Evolutionary conservation across 306 rosid genomes (phyloP).

Genomic region (Benincasa hispida): DNA sequence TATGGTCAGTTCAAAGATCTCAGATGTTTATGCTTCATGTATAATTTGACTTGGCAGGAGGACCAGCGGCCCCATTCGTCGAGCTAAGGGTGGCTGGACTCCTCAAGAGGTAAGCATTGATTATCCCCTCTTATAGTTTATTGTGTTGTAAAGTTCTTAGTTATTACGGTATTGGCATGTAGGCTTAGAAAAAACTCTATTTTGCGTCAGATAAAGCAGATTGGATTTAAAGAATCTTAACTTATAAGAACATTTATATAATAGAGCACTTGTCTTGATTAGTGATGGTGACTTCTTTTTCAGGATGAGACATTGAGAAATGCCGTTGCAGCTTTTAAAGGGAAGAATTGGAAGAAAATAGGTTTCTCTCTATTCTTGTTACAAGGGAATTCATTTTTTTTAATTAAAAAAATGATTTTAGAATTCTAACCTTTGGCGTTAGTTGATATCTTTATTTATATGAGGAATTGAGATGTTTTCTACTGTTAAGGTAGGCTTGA

Average conservation of each 20-base stretch:
- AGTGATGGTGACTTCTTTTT: slow-evolving; percentile 11
- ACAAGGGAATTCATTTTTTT: not conserved
- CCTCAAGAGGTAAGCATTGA: slow-evolving; percentile 58
- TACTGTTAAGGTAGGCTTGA: not conserved
- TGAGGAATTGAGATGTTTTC: not conserved
- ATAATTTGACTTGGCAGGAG: slow-evolving; percentile 43
- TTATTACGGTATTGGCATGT: not conserved
- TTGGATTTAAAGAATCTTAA: not conserved
- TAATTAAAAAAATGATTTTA: not conserved
- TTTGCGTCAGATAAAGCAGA: not conserved
- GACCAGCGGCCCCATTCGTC: slow-evolving; percentile 87
- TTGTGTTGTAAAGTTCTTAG: not conserved
- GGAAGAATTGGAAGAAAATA: slow-evolving; percentile 97
- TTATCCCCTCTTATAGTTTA: not conserved
- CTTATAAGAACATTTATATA: not conserved
- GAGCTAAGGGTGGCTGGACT: slow-evolving; percentile 99
- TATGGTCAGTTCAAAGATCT: not conserved
- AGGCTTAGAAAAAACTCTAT: slow-evolving; percentile 10
- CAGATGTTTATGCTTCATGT: slow-evolving; percentile 5
- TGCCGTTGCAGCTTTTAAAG: slow-evolving; percentile 78
- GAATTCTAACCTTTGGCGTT: not conserved
- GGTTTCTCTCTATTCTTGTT: slow-evolving; percentile 33
- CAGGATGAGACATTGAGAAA: slow-evolving; percentile 96
- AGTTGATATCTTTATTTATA: slow-evolving; percentile 9
- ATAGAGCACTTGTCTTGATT: not conserved